Evolutionary conservation across 1,284 basidiomycete species (phyloP), one percentile per base, ranked within the genome.

Genomic region (Pseudozyma hubeiensis): DNA sequence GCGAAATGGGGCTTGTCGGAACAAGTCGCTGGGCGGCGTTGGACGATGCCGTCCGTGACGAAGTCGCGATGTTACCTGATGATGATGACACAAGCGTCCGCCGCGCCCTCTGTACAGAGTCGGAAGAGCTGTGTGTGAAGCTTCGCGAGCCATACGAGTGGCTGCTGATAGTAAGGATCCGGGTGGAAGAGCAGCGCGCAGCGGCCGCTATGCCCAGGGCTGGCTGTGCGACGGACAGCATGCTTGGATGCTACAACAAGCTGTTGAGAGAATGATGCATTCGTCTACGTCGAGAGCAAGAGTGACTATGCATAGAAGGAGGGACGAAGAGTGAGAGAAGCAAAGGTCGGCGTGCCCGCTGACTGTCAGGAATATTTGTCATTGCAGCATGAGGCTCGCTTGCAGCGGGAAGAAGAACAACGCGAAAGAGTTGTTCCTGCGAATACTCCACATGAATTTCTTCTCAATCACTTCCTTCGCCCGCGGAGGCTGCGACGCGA

Each of bases 1-100:
- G 45, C 11, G 66, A 69, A 30, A 60, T 37, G 4, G 61, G 66
- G 30, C 44, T 69, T 0, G 40, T 41, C 9, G 66, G 44, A 7
- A 69, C 56, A 0, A 69, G 56, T 19, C 66, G 66, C 3, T 43
- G n/a, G 6, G 35, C 13, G 13, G 52, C 33, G 5, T 52, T 53
- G 17, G 60, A 52, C 3, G 52, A 30, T 31, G 55, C n/a, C 37
- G 47, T 43, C 13, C 30, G 30, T 35, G 59, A 62, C 2, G 65
- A 44, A 1, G 54, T 37, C n/a, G 60, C 49, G 7, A 47, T 19
- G 5, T 17, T 17, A 16, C 37, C 44, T 4, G 31, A 31, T 3
- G 44, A 30, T 24, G 52, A 47, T 13, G 48, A 51, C 10, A 37
- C 34, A 8, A 47, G 16, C 0, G 17, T 11, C 0, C 16, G 52